Base-by-base conservation (phyloP, 441 rosid genomes). In the Pelargonium myrrhifolium region DNA sequence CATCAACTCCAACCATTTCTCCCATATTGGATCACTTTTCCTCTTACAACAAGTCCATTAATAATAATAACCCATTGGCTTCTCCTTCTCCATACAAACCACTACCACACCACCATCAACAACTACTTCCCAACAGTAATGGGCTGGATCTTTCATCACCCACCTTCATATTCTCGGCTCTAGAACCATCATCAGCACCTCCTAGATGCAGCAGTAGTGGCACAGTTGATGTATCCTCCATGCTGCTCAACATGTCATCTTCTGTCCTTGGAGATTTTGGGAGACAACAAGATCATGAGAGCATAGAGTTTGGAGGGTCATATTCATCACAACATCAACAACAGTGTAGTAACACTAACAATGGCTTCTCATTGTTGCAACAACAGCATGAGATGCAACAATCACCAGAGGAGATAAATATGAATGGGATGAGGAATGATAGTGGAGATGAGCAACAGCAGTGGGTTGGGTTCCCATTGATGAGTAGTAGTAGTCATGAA, bases 211-310 rank as follows among this genome's bases (percentile, higher is more conserved):
- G 39, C 39, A 35, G 39, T 24, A 24, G 26, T 24, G 2, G 1
- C 40, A 53, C 76, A 0, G 65, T 70, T 20, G 85, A 84, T 71
- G 71, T 72, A 58, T 77, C 85, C 59, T 78, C 87, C 14, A 15
- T 79, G 72, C 65, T 82, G 61, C 74, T 76, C 40, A 80, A 76
- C 82, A 80, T 79, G 84, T 64, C 87, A 3, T 78, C 85, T n/a
- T 79, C 86, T 4, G 59, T 78, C 66, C 75, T 79, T 4, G 85
- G 82, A 68, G 80, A 76, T 51, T 53, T 70, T 12, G 12, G 74
- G 3, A 67, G 68, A 24, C 28, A 64, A 65, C 68, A 24, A 22
- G 45, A 70, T 0, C n/a, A n/a, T n/a, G 77, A 75, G 61, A 69
- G 82, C 64, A 14, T 69, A 28, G 73, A 71, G 17, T 68, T 69